Percentiles rank a stretch among this genome's conserved stretches.
These are phyloP conservation scores for Aspergillus sp. DNA, from an alignment of 2,329 filamentous ascomycete species.

Conservation along the genomic window DNA sequence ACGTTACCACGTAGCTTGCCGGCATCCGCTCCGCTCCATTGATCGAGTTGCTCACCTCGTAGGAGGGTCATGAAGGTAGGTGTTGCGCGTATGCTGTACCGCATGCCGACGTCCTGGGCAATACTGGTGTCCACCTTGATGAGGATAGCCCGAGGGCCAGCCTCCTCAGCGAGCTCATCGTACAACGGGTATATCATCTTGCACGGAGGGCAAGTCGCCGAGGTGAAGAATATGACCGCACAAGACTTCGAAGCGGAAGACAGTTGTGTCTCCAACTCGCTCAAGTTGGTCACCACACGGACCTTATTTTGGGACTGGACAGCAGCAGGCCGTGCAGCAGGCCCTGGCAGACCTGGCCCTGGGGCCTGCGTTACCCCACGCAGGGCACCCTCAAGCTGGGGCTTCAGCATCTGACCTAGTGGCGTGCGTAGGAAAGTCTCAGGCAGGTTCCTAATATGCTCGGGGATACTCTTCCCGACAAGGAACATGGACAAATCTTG, in stretches of 20 bases:
- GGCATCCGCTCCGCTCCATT: slow-evolving; percentile 77
- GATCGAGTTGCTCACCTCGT: slow-evolving; percentile 70
- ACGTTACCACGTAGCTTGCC: slow-evolving; percentile 69
- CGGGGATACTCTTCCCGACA: slow-evolving; percentile 82
- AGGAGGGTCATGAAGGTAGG: slow-evolving; percentile 88
- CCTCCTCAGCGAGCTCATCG: slow-evolving; percentile 74
- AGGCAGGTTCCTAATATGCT: slow-evolving; percentile 81
- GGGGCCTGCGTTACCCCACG: slow-evolving; percentile 62
- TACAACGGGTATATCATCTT: slow-evolving; percentile 79
- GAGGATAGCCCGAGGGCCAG: slow-evolving; percentile 65
- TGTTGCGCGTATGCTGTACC: slow-evolving; percentile 71
- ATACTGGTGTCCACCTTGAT: slow-evolving; percentile 80
- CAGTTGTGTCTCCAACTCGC: slow-evolving; percentile 62
- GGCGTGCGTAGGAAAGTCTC: slow-evolving; percentile 81
- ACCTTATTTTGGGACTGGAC: slow-evolving; percentile 49
- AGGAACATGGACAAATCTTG: slow-evolving; percentile 91
- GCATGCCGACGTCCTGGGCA: slow-evolving; percentile 62
- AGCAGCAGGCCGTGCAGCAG: slow-evolving; percentile 15
- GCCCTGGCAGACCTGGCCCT: slow-evolving; percentile 26
- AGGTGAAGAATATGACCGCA: slow-evolving; percentile 89
- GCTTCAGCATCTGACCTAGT: slow-evolving; percentile 82
- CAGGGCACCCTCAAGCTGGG: slow-evolving; percentile 68
- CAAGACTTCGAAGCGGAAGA: slow-evolving; percentile 63
- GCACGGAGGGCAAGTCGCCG: slow-evolving; percentile 80
- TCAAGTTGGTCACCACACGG: slow-evolving; percentile 58